These are phyloP conservation scores for Puccinia polysora DNA, from an alignment of 1,284 basidiomycete species.

Conservation along the genomic window DNA sequence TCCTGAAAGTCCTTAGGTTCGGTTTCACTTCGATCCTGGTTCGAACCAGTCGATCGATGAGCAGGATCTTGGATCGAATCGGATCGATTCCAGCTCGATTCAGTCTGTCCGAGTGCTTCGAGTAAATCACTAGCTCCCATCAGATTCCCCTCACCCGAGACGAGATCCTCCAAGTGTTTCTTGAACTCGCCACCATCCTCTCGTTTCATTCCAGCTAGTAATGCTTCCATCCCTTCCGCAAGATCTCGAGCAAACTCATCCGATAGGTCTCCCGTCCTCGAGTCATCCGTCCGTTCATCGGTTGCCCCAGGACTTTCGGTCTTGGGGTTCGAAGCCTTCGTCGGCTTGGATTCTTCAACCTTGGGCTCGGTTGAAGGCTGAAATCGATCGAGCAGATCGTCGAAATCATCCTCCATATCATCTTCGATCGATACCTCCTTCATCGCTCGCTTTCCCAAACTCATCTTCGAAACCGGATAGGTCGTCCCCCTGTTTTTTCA, in stretches of 20 bases:
- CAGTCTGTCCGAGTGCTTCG: constrained; percentile 18
- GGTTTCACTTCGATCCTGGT: background rate
- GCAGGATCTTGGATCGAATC: background rate
- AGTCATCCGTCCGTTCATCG: background rate
- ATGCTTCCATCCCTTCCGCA: constrained; percentile 42
- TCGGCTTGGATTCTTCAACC: background rate
- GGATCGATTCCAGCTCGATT: background rate
- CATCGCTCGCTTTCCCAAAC: background rate
- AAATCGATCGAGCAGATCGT: constrained; percentile 40
- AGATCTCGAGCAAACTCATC: constrained; percentile 42
- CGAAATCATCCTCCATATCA: constrained; percentile 44
- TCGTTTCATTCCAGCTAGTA: constrained; percentile 40
- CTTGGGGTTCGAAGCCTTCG: background rate
- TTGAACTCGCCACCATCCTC: constrained; percentile 43
- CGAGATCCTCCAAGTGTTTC: constrained; percentile 39
- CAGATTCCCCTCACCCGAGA: constrained; percentile 6
- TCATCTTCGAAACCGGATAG: constrained; percentile 16
- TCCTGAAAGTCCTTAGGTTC: constrained; percentile 34
- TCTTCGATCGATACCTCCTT: constrained; percentile 32
- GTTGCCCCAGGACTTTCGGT: background rate
- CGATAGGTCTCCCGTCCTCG: constrained; percentile 1
- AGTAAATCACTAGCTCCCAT: constrained; percentile 14
- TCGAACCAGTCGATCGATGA: background rate
- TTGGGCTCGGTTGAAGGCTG: background rate
- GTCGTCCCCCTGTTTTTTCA: no score